phyloP scores from a whole-genome alignment of 768 basidiomycete species.

The Hygrocybe punicea region DNA sequence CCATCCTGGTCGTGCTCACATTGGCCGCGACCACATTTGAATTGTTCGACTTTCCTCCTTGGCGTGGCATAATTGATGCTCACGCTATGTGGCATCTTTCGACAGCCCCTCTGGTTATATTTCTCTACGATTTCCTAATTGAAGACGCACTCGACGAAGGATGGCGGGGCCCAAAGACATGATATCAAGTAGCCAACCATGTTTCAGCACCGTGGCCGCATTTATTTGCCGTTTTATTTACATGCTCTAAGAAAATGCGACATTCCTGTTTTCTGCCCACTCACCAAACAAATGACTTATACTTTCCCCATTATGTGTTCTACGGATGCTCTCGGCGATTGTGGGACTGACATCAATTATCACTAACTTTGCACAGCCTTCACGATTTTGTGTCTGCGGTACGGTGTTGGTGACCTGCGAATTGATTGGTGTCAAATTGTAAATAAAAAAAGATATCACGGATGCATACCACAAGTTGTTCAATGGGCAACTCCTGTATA shows the following conservation, averaged over 20 bases:
- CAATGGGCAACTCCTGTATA: constrained; percentile 70
- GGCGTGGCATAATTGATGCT: constrained; percentile 74
- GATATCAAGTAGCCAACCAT: not conserved
- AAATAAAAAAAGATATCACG: not conserved
- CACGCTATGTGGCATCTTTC: constrained; percentile 91
- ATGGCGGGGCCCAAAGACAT: constrained; percentile 45
- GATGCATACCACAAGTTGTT: constrained; percentile 77
- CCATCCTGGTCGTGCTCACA: constrained; percentile 62
- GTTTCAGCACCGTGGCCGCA: not conserved
- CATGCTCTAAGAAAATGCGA: constrained; percentile 21
- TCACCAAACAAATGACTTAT: constrained; percentile 86
- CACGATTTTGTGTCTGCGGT: constrained; percentile 71
- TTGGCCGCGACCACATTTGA: constrained; percentile 77
- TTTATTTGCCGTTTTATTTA: not conserved
- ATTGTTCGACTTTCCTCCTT: constrained; percentile 86
- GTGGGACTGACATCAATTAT: constrained; percentile 89
- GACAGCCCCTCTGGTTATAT: constrained; percentile 70
- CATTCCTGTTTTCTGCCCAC: constrained; percentile 56
- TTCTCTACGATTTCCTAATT: constrained; percentile 86
- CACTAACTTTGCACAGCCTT: constrained; percentile 68
- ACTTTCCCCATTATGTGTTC: constrained; percentile 92
- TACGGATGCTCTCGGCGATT: constrained; percentile 92
- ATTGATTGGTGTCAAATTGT: constrained; percentile 6
- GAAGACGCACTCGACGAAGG: constrained; percentile 67
- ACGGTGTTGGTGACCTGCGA: constrained; percentile 89